phyloP scores from a whole-genome alignment of 2,329 filamentous ascomycete species.

The Cladosporium austrohemisphaericum region DNA sequence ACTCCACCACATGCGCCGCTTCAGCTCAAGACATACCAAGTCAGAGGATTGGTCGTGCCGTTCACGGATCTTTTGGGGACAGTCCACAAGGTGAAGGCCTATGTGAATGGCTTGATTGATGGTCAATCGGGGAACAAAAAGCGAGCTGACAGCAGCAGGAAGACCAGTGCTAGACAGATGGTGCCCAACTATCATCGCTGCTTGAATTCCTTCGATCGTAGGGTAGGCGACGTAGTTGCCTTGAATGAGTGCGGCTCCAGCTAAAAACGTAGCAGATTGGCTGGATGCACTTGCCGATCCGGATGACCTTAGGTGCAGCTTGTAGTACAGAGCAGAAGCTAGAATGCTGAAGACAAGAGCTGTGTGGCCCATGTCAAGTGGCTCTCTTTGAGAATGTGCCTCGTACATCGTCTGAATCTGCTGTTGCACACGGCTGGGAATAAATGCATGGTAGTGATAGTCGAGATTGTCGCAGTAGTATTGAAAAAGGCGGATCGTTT shows the following conservation, averaged over 20 bases:
- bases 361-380: background rate
- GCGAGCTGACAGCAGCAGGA: constrained; percentile 3
- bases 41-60: background rate
- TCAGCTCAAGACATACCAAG: background rate
- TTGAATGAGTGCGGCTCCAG: background rate
- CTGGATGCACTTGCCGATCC: background rate
- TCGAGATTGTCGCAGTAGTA: constrained; percentile 6
- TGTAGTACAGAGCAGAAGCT: background rate
- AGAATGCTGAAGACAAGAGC: constrained; percentile 5
- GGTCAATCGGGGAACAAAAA: background rate
- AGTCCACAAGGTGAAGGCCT: constrained; percentile 1
- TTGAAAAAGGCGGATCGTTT: background rate
- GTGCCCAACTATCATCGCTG: background rate
- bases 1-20: constrained; percentile 6
- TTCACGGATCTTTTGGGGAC: background rate
- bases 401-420: constrained; percentile 1
- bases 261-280: background rate
- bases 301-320: background rate
- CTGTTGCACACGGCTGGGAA: background rate
- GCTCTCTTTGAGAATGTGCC: background rate
- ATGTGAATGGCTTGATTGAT: constrained; percentile 2
- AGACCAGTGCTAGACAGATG: background rate
- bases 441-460: background rate
- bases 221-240: constrained; percentile 4
- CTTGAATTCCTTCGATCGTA: constrained; percentile 1